Evolutionary conservation across 2,329 filamentous ascomycete genomes (phyloP).

Genomic region (Pyricularia sp.): DNA sequence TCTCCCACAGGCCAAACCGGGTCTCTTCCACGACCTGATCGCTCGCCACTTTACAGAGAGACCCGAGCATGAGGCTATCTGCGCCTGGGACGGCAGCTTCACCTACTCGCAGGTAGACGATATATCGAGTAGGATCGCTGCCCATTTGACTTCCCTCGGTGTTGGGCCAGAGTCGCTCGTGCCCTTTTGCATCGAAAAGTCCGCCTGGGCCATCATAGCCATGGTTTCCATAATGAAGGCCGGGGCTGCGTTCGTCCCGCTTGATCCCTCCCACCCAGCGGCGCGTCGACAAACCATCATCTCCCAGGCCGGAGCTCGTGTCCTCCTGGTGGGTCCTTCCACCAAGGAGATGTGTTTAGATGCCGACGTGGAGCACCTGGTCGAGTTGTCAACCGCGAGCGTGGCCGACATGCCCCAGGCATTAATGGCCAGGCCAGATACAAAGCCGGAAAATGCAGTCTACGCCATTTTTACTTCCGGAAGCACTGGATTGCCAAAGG

Average conservation of each 20-base stretch:
- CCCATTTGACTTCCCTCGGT: conserved; percentile 21
- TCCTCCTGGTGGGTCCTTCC: conserved; percentile 5
- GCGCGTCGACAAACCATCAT: conserved; percentile 9
- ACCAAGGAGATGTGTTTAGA: background rate
- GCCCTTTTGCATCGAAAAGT: conserved; percentile 18
- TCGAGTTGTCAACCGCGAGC: background rate
- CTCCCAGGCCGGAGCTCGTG: conserved; percentile 9
- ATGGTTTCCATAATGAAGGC: conserved; percentile 13
- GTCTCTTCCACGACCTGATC: background rate
- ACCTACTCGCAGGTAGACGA: conserved; percentile 31
- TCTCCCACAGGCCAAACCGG: background rate
- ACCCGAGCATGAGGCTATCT: conserved; percentile 23
- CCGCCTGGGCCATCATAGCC: conserved; percentile 11
- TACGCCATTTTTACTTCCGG: conserved; percentile 40
- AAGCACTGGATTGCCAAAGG: conserved; percentile 38
- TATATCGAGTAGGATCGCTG: conserved; percentile 27
- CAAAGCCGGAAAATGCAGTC: conserved; percentile 7
- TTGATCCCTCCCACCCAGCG: conserved; percentile 11
- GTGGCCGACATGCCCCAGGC: background rate
- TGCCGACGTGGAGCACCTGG: background rate
- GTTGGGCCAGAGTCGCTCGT: conserved; percentile 25
- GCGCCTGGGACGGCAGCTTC: conserved; percentile 35
- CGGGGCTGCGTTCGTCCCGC: conserved; percentile 12
- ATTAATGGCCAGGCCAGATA: background rate
- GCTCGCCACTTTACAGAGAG: conserved; percentile 3